Percentiles rank a stretch among this genome's conserved stretches.
phyloP scores from a whole-genome alignment of 2,329 filamentous ascomycete species.

The Cladorrhinum sp. region DNA sequence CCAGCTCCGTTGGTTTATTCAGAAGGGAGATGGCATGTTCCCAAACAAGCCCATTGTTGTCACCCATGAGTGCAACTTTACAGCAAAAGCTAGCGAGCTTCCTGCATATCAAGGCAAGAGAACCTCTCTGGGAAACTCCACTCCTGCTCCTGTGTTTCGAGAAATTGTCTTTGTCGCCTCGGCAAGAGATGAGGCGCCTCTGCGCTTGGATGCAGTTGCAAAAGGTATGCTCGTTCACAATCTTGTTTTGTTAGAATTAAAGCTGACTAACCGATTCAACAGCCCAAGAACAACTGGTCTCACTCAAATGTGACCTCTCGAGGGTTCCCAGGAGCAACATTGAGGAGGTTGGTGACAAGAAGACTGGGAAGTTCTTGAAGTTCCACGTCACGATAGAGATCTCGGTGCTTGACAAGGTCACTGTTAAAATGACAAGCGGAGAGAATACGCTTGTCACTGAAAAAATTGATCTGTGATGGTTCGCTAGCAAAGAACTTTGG shows the following conservation, averaged over 20 bases:
- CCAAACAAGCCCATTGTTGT: constrained; percentile 20
- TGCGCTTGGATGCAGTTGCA: constrained; percentile 16
- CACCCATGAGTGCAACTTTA: constrained; percentile 26
- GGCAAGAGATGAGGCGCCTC: constrained; percentile 18
- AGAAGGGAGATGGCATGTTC: constrained; percentile 25
- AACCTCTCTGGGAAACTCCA: not conserved
- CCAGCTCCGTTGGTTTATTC: constrained; percentile 28
- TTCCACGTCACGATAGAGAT: constrained; percentile 21
- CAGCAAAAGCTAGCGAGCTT: constrained; percentile 20
- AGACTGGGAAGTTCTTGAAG: constrained; percentile 17
- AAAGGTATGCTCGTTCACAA: constrained; percentile 13
- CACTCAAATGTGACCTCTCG: constrained; percentile 25
- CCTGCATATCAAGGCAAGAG: constrained; percentile 2
- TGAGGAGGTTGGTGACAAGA: constrained; percentile 10
- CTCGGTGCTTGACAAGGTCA: constrained; percentile 17
- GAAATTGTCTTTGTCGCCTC: constrained; percentile 27
- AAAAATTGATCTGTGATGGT: constrained; percentile 11
- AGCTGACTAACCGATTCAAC: not conserved
- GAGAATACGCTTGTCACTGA: constrained; percentile 10
- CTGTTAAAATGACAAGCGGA: constrained; percentile 22
- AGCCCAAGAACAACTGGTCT: constrained; percentile 16
- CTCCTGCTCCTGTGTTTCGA: constrained; percentile 14
- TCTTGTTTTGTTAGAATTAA: not conserved
- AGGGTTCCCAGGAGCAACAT: constrained; percentile 20
- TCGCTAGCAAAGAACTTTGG: not conserved